These are phyloP conservation scores for Ramularia endophylla DNA, from an alignment of 2,329 filamentous ascomycete species.

Conservation along the genomic window DNA sequence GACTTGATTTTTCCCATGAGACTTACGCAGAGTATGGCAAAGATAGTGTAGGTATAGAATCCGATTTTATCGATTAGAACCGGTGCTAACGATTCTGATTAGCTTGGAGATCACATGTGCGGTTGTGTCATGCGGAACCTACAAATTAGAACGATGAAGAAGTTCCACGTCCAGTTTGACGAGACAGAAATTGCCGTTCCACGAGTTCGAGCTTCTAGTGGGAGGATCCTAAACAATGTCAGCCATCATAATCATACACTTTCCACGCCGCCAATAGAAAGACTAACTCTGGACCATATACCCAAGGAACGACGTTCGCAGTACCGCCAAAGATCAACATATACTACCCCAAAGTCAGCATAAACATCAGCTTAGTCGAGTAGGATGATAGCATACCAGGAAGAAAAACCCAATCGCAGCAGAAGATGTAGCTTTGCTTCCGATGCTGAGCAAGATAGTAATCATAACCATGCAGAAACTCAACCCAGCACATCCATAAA, in stretches of 20 bases:
- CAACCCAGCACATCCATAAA: conserved; percentile 19
- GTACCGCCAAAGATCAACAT: conserved; percentile 22
- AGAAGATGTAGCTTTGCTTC: conserved; percentile 28
- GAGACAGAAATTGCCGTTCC: conserved; percentile 43
- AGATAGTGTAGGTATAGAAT: conserved; percentile 28
- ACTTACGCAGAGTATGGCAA: conserved; percentile 34
- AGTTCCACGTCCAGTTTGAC: conserved; percentile 45
- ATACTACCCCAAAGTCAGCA: conserved; percentile 5
- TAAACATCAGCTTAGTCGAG: not conserved
- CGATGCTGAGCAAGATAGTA: conserved; percentile 36
- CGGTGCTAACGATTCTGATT: conserved; percentile 18
- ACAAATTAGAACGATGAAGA: conserved; percentile 45
- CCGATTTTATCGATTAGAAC: conserved; percentile 27
- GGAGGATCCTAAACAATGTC: conserved; percentile 31
- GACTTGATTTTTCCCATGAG: conserved; percentile 8
- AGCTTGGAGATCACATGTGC: conserved; percentile 26
- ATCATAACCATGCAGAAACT: conserved; percentile 33
- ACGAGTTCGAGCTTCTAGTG: conserved; percentile 42
- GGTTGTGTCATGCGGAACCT: not conserved
- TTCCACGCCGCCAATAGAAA: too few relatives aligned
- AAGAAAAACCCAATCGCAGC: conserved; percentile 46
- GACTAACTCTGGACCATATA: conserved; percentile 35
- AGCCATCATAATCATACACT: too few relatives aligned
- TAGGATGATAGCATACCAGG: conserved; percentile 28
- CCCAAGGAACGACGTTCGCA: conserved; percentile 22